Percentiles rank a stretch among this genome's conserved stretches.
Evolutionary conservation across 1,139 yeast species (phyloP).

Genomic region (Saccharomyces hybrid): DNA sequence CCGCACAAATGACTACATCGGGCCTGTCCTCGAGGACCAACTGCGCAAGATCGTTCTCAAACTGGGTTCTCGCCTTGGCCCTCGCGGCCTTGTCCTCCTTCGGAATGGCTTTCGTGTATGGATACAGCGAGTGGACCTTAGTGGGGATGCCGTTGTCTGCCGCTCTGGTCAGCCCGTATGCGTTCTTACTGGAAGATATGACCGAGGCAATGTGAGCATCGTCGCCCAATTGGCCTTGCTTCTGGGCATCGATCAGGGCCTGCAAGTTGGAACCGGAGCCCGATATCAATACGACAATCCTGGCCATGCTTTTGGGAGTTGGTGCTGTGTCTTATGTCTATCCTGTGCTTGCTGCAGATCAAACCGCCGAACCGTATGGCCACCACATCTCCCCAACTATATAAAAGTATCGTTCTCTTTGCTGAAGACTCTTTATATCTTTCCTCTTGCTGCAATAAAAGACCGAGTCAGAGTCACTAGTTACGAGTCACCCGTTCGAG

Average conservation of each 20-base stretch:
- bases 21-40: slow-evolving; percentile 59
- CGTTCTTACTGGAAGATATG: slow-evolving; percentile 73
- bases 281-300: slow-evolving; percentile 74
- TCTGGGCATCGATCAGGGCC: slow-evolving; percentile 75
- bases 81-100: slow-evolving; percentile 51
- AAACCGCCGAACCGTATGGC: background rate
- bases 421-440: background rate
- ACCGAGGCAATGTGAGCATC: slow-evolving; percentile 42
- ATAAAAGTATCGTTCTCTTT: background rate
- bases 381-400: background rate
- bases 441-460: background rate
- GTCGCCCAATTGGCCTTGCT: slow-evolving; percentile 47
- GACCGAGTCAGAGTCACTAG: background rate
- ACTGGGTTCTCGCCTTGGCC: slow-evolving; percentile 53
- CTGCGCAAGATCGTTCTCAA: slow-evolving; percentile 72
- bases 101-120: slow-evolving; percentile 68
- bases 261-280: slow-evolving; percentile 94
- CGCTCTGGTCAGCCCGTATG: slow-evolving; percentile 83
- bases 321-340: background rate
- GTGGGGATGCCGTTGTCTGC: slow-evolving; percentile 58
- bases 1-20: slow-evolving; percentile 89
- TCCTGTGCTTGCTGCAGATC: background rate
- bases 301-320: slow-evolving; percentile 6
- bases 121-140: slow-evolving; percentile 59
- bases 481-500: slow-evolving; percentile 1